phyloP scores from a whole-genome alignment of 768 basidiomycete species.

The Leccinellum luteum region DNA sequence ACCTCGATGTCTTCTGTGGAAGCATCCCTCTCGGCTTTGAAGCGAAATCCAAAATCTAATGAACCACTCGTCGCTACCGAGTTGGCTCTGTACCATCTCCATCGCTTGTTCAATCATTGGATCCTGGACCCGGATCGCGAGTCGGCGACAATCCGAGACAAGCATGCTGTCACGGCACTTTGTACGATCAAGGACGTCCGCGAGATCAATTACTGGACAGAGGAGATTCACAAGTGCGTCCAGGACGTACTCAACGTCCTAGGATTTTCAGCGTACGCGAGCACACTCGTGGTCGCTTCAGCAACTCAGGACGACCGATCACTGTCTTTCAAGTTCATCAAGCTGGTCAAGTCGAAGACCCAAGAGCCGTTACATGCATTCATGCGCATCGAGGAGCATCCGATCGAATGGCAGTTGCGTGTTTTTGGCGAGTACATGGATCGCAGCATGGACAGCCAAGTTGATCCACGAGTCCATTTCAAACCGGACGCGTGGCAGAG shows the following conservation, averaged over 20 bases:
- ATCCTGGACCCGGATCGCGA: slow-evolving; percentile 43
- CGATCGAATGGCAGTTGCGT: slow-evolving; percentile 65
- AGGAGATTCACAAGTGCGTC: slow-evolving; percentile 34
- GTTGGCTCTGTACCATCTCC: slow-evolving; percentile 48
- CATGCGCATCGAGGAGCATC: slow-evolving; percentile 56
- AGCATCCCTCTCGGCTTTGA: slow-evolving; percentile 36
- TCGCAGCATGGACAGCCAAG: slow-evolving; percentile 61
- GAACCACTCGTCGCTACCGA: slow-evolving; percentile 49
- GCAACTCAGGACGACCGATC: slow-evolving; percentile 23
- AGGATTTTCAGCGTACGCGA: slow-evolving; percentile 44
- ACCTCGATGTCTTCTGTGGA: slow-evolving; percentile 22
- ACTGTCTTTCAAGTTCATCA: slow-evolving; percentile 52
- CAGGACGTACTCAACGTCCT: slow-evolving; percentile 41
- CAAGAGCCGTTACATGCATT: slow-evolving; percentile 42
- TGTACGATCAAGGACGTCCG: slow-evolving; percentile 46
- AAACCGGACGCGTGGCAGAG: slow-evolving; percentile 72
- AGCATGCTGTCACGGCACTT: slow-evolving; percentile 45
- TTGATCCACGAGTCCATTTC: slow-evolving; percentile 59
- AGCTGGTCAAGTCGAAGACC: slow-evolving; percentile 49
- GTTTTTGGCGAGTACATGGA: slow-evolving; percentile 72
- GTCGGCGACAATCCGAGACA: slow-evolving; percentile 40
- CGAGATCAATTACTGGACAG: slow-evolving; percentile 32
- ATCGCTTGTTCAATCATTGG: slow-evolving; percentile 54
- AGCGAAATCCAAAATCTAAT: slow-evolving; percentile 43
- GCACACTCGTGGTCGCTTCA: slow-evolving; percentile 14